phyloP scores from a whole-genome alignment of 805 yeast genomes.

The Suhomyces prunicola region DNA sequence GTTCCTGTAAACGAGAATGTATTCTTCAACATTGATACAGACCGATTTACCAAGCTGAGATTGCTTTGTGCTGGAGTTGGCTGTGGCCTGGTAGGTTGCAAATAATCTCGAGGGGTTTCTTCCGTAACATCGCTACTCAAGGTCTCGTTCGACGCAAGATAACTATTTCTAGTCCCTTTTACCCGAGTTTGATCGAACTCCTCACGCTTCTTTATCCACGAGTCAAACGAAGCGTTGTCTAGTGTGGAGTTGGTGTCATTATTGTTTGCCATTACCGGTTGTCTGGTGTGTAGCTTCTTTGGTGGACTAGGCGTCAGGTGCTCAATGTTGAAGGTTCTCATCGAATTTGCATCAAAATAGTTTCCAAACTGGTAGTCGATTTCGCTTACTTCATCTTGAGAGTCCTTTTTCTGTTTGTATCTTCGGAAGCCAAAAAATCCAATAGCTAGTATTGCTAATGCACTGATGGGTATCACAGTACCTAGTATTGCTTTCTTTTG shows the following conservation, averaged over 20 bases:
- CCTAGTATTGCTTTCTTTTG: slow-evolving; percentile 34
- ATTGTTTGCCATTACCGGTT: neutral
- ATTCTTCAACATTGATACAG: slow-evolving; percentile 19
- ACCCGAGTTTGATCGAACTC: slow-evolving; percentile 34
- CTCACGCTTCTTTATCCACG: slow-evolving; percentile 52
- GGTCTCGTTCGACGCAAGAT: slow-evolving; percentile 30
- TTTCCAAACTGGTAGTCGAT: slow-evolving; percentile 31
- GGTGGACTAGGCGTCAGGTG: neutral
- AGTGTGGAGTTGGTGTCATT: slow-evolving; percentile 37
- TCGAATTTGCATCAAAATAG: slow-evolving; percentile 18
- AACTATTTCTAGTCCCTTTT: slow-evolving; percentile 20
- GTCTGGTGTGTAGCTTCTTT: slow-evolving; percentile 1
- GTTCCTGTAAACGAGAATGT: slow-evolving; percentile 21
- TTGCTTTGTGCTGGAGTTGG: neutral
- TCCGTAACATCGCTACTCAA: slow-evolving; percentile 5
- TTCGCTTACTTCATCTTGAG: slow-evolving; percentile 20
- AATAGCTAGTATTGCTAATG: slow-evolving; percentile 14
- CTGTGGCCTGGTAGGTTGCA: neutral
- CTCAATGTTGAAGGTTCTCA: slow-evolving; percentile 2
- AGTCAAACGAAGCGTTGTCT: slow-evolving; percentile 48
- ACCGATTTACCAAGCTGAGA: slow-evolving; percentile 8
- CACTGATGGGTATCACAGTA: slow-evolving; percentile 34
- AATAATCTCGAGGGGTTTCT: neutral
- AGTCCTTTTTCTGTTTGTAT: slow-evolving; percentile 12
- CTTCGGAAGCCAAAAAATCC: slow-evolving; percentile 18